Percentiles rank a stretch among this genome's conserved stretches.
Evolutionary conservation across 192 early-diverging fungal species (phyloP).

Genomic region (Umbelopsis vinacea): DNA sequence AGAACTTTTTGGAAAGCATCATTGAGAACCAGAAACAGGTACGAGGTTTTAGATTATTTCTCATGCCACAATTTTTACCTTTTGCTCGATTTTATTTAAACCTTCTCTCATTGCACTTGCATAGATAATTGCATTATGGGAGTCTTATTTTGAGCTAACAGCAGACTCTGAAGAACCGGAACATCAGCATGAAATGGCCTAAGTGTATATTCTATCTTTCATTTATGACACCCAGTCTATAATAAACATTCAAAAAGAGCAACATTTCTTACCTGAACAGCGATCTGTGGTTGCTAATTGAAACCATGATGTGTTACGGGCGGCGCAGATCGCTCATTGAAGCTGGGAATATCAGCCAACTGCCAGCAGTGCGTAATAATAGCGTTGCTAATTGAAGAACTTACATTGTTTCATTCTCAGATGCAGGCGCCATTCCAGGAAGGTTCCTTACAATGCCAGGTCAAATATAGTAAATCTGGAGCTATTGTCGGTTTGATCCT

Average conservation of each 20-base stretch:
- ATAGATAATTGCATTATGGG: slow-evolving; percentile 45
- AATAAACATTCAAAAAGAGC: slow-evolving; percentile 2
- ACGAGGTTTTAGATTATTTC: not conserved
- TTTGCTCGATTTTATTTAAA: not conserved
- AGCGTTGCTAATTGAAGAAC: no score
- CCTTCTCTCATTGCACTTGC: not conserved
- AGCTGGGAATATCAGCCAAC: no score
- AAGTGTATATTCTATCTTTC: slow-evolving; percentile 14
- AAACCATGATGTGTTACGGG: no score
- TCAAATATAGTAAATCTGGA: no score
- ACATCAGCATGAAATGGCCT: slow-evolving; percentile 5
- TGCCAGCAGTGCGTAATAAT: no score
- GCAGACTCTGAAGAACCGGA: slow-evolving; percentile 30
- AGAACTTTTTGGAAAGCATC: slow-evolving; percentile 74
- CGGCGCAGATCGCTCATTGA: not conserved
- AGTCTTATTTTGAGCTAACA: slow-evolving; percentile 43
- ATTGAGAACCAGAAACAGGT: slow-evolving; percentile 83
- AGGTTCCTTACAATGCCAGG: no score
- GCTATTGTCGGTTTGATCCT: no score
- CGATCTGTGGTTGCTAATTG: no score
- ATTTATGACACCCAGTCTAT: not conserved
- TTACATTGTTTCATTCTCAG: no score
- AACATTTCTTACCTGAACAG: not conserved
- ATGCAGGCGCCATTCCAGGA: no score
- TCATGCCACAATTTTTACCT: not conserved